Conservation (phyloP, 2,329 filamentous ascomycete species). For the Penicillium sp. region DNA sequence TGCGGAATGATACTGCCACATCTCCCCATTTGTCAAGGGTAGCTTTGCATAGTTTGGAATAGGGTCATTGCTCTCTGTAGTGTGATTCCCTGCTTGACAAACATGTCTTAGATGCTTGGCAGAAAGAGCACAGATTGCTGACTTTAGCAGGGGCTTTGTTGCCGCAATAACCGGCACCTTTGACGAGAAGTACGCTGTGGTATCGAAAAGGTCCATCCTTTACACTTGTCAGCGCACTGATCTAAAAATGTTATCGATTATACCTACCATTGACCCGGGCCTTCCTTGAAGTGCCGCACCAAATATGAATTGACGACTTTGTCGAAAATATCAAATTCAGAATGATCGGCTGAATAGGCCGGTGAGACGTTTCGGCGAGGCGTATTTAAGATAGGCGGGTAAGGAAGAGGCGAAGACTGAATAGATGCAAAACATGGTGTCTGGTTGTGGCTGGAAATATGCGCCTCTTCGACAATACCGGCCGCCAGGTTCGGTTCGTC, state of each 20-base stretch:
- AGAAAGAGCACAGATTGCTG: slow-evolving; percentile 33
- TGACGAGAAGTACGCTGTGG: slow-evolving; percentile 32
- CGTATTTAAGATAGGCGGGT: not conserved
- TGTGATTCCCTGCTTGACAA: not conserved
- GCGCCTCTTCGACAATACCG: too few species aligned
- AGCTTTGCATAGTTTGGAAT: not conserved
- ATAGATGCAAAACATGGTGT: too few species aligned
- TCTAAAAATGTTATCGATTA: too few species aligned
- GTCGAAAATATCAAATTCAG: not conserved
- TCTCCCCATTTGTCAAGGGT: slow-evolving; percentile 9
- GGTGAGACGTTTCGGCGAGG: not conserved
- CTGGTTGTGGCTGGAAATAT: too few species aligned
- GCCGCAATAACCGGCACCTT: slow-evolving; percentile 31
- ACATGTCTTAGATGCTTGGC: slow-evolving; percentile 30
- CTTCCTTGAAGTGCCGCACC: slow-evolving; percentile 11
- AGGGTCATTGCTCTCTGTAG: not conserved
- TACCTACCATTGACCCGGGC: slow-evolving; percentile 14
- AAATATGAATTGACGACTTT: slow-evolving; percentile 9
- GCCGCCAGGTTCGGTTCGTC: not conserved
- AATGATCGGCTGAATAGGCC: not conserved
- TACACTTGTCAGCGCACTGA: not conserved
- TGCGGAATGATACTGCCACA: slow-evolving; percentile 21
- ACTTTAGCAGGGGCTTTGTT: slow-evolving; percentile 28
- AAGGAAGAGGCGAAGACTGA: too few species aligned
- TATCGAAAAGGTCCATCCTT: slow-evolving; percentile 36